These are phyloP conservation scores for Hygrocybe coccinea DNA, from an alignment of 768 basidiomycete genomes.

Conservation along the genomic window DNA sequence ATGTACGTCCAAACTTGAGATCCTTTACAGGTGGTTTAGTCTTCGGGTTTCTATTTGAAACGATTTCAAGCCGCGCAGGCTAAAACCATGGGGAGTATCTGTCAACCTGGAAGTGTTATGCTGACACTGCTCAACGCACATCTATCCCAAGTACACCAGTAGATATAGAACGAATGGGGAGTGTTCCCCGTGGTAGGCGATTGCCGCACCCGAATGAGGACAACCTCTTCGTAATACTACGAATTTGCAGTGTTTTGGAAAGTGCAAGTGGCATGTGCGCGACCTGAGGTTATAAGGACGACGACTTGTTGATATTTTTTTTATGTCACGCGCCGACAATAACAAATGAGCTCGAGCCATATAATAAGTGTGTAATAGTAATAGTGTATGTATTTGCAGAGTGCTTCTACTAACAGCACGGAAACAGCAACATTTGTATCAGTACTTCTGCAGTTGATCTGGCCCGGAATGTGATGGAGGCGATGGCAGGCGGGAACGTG, in stretches of 20 bases:
- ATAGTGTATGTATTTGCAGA: too few relatives aligned
- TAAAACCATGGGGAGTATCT: slow-evolving; percentile 20
- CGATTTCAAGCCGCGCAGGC: slow-evolving; percentile 51
- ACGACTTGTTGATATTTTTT: not conserved
- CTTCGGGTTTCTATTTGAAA: slow-evolving; percentile 48
- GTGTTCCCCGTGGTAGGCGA: not conserved
- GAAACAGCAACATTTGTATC: too few relatives aligned
- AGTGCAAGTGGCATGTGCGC: not conserved
- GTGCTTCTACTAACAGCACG: too few relatives aligned
- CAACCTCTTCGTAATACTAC: not conserved
- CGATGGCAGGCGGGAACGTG: not conserved
- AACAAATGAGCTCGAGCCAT: not conserved
- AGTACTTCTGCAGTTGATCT: too few relatives aligned
- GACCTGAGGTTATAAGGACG: not conserved
- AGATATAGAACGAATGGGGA: not conserved
- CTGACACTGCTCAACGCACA: not conserved
- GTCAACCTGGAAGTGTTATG: not conserved
- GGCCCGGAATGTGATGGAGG: not conserved
- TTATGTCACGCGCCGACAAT: not conserved
- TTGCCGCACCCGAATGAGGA: not conserved
- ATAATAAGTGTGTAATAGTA: too few relatives aligned
- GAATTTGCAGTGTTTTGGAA: not conserved
- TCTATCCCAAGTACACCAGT: not conserved
- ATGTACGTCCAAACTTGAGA: slow-evolving; percentile 81
- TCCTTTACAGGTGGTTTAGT: slow-evolving; percentile 57